Percentiles rank a stretch among this genome's conserved stretches.
Evolutionary conservation across 148 eudicot genomes (phyloP).

Genomic region (Gaultheria prostrata): DNA sequence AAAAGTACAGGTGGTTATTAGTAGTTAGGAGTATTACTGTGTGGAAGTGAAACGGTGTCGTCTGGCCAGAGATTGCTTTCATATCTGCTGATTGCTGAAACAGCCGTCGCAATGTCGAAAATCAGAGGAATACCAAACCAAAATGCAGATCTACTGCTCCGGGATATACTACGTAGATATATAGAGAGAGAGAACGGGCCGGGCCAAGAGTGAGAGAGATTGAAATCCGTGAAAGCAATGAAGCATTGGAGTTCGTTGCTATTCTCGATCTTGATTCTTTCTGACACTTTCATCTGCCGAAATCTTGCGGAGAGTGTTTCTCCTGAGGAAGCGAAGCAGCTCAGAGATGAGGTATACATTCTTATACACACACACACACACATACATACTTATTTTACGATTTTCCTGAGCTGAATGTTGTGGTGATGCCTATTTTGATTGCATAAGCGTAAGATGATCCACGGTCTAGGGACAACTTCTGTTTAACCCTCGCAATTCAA

Average conservation of each 20-base stretch:
- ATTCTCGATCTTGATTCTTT: conserved; percentile 25
- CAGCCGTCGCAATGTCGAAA: neutral
- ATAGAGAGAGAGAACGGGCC: neutral
- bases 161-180: neutral
- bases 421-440: neutral
- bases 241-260: conserved; percentile 8
- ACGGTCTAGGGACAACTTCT: neutral
- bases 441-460: neutral
- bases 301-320: conserved; percentile 62
- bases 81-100: too few species aligned
- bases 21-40: neutral
- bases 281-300: conserved; percentile 31
- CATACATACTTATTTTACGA: neutral
- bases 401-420: conserved; percentile 6
- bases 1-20: neutral
- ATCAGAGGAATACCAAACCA: neutral
- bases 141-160: neutral
- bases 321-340: conserved; percentile 67
- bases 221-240: conserved; percentile 15
- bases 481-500: neutral
- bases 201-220: neutral
- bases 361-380: neutral
- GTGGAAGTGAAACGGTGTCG: neutral
- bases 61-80: neutral
- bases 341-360: conserved; percentile 74